phyloP scores from a whole-genome alignment of 2,329 filamentous ascomycete genomes.

The Samsoniella hepiali region DNA sequence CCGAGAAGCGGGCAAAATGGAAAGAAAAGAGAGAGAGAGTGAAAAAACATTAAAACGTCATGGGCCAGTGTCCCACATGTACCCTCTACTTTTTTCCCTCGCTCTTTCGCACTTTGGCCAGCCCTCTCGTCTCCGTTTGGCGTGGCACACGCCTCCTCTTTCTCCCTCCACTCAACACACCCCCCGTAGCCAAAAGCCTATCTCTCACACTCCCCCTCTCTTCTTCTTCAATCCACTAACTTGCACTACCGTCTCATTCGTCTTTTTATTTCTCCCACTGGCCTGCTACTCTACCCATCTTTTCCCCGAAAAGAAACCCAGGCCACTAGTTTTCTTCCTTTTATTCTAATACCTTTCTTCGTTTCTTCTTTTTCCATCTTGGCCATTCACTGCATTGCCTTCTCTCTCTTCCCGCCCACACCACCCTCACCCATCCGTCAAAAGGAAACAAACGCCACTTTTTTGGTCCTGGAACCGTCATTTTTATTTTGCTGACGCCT shows the following conservation, averaged over 20 bases:
- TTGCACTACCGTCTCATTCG: slow-evolving; percentile 17
- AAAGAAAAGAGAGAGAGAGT: background rate
- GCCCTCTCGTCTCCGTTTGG: background rate
- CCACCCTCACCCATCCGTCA: background rate
- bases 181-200: slow-evolving; percentile 6
- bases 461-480: background rate
- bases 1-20: background rate
- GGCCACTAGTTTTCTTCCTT: slow-evolving; percentile 9
- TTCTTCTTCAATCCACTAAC: slow-evolving; percentile 6
- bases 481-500: slow-evolving; percentile 27
- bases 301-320: slow-evolving; percentile 5
- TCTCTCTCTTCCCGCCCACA: background rate
- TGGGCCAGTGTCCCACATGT: background rate
- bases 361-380: slow-evolving; percentile 10
- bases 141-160: background rate
- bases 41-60: background rate
- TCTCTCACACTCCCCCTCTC: slow-evolving; percentile 9
- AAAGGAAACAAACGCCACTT: background rate
- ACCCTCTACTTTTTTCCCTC: background rate
- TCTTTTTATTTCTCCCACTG: slow-evolving; percentile 12
- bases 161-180: background rate
- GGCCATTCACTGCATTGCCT: background rate
- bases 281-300: slow-evolving; percentile 10
- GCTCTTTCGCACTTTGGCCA: background rate
- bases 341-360: slow-evolving; percentile 3